Base-by-base conservation (phyloP, 306 rosid species). In the Malus sylvestris region DNA sequence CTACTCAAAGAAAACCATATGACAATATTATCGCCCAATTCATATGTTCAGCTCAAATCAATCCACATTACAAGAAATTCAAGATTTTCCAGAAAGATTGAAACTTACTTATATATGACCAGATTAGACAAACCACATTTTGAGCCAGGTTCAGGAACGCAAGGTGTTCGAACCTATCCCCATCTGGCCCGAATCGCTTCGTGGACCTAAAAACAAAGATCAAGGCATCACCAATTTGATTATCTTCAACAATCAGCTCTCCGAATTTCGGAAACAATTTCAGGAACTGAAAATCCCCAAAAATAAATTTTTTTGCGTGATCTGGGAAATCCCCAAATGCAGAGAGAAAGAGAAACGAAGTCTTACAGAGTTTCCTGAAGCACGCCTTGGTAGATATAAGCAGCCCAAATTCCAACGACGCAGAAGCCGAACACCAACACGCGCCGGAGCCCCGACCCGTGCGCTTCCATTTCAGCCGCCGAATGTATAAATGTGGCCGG, bases 291-390 rank as follows among this genome's bases (percentile, higher is more conserved):
- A 29, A 70, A 16, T 70, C 19, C 18, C 60, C 35, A 69, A 69
- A 82, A 18, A n/a, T 8, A 19, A 5, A 0, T 6, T 6, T 1
- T 35, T 35, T 18, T 1, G 25, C 45, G 29, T 55, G 49, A 61
- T 40, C 83, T 22, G 42, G 19, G 23, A 60, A 67, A 45, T 52
- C 20, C 35, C 11, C 7, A 58, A 23, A 57, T 38, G 19, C 16
- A 35, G n/a, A 20, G 32, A 0, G 11, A 40, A 25, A 25, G 32
- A 30, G n/a, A 27, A 63, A 4, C 65, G 3, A 68, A 38, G 40
- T 73, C 92, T 83, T 69, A 95, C 99, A 95, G 85, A 18, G 91
- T 90, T 87, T 95, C 99, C 87, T 95, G 99, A 46, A 95, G 97
- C 80, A 95, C 72, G 62, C 99, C 99, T 82, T 95, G 99, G 81